Conservation (phyloP, 352 stramenopile genomes). For the Globisporangium carolinianum region DNA sequence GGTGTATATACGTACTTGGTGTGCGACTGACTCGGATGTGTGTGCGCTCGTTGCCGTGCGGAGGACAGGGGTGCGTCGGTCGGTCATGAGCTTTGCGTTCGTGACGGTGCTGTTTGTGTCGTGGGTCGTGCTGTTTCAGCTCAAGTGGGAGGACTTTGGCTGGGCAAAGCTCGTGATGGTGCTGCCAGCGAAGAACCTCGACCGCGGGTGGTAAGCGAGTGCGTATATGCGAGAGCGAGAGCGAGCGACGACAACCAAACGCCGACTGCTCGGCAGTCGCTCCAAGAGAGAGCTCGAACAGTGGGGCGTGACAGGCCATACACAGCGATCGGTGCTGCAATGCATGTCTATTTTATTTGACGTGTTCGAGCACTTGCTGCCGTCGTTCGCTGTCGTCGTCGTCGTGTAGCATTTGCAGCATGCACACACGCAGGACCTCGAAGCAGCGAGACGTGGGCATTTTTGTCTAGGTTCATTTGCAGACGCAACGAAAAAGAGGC, state of each 20-base stretch:
- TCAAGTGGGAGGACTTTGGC: slow-evolving; percentile 82
- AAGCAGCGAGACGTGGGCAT: too few species aligned
- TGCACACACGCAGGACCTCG: neutral
- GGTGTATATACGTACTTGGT: neutral
- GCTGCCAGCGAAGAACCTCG: slow-evolving; percentile 52
- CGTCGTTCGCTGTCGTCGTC: neutral
- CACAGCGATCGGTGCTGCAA: neutral
- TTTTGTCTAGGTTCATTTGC: too few species aligned
- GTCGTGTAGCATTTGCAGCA: neutral
- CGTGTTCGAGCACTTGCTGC: neutral
- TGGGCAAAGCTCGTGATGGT: slow-evolving; percentile 77
- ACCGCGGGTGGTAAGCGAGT: slow-evolving; percentile 52
- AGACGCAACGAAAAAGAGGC: too few species aligned
- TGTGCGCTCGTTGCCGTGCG: neutral
- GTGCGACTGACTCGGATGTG: neutral
- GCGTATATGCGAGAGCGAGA: neutral
- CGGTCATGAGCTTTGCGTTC: slow-evolving; percentile 61
- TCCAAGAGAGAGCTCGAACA: too few species aligned
- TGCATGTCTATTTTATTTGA: slow-evolving; percentile 15
- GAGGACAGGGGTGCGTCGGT: slow-evolving; percentile 62
- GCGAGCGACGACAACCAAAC: neutral
- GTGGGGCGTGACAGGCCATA: too few species aligned
- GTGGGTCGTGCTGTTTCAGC: slow-evolving; percentile 76
- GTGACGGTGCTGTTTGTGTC: slow-evolving; percentile 65
- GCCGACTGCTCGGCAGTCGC: too few species aligned